These are phyloP conservation scores for Sugiyamaella grinbergsii DNA, from an alignment of 1,139 yeast genomes.

Conservation along the genomic window DNA sequence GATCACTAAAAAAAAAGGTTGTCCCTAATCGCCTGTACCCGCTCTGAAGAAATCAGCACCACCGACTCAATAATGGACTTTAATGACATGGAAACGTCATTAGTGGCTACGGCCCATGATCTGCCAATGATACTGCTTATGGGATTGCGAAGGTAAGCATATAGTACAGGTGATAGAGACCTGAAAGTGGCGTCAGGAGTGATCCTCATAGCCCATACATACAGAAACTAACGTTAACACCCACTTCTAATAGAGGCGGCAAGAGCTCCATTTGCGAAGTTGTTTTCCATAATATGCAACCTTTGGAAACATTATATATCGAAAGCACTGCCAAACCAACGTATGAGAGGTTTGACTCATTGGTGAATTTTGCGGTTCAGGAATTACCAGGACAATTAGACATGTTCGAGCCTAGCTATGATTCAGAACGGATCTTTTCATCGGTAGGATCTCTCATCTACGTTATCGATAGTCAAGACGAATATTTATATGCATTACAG, in stretches of 20 bases:
- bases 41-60: too few species aligned
- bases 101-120: slow-evolving; percentile 29
- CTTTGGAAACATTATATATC: slow-evolving; percentile 84
- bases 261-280: slow-evolving; percentile 93
- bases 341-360: slow-evolving; percentile 51
- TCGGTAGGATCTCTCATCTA: slow-evolving; percentile 92
- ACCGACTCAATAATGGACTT: slow-evolving; percentile 23
- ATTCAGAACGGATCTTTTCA: slow-evolving; percentile 72
- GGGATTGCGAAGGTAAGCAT: slow-evolving; percentile 69
- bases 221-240: slow-evolving; percentile 8
- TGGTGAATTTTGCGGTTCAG: slow-evolving; percentile 89
- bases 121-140: slow-evolving; percentile 54
- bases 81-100: slow-evolving; percentile 29
- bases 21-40: too few species aligned
- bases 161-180: background rate
- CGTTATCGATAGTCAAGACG: slow-evolving; percentile 90
- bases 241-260: slow-evolving; percentile 47
- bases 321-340: slow-evolving; percentile 92
- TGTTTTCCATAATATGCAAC: slow-evolving; percentile 95
- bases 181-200: background rate
- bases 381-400: slow-evolving; percentile 95
- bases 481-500: slow-evolving; percentile 86
- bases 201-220: too few species aligned
- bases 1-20: too few species aligned
- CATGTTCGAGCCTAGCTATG: slow-evolving; percentile 75